phyloP scores from a whole-genome alignment of 2,329 filamentous ascomycete species.

The Teratosphaeriaceae sp. region DNA sequence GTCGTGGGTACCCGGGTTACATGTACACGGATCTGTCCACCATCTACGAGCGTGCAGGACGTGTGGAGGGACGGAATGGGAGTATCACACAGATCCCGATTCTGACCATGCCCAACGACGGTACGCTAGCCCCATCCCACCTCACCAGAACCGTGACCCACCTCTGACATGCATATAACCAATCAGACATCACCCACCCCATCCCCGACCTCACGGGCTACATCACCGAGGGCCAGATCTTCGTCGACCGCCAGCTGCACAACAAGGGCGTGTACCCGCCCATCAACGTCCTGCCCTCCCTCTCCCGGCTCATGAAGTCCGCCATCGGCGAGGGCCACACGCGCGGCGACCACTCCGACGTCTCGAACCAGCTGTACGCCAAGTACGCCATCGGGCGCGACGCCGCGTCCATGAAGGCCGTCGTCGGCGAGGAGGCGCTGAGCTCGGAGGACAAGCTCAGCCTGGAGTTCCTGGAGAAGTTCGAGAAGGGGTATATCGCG shows the following conservation, averaged over 20 bases:
- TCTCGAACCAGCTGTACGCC: conserved; percentile 98
- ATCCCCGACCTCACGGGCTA: conserved; percentile 98
- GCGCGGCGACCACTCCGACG: conserved; percentile 92
- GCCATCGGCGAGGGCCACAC: conserved; percentile 97
- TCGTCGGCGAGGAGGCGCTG: conserved; percentile 95
- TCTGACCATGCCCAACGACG: conserved; percentile 98
- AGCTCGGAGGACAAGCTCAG: conserved; percentile 96
- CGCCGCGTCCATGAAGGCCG: conserved; percentile 97
- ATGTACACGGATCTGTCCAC: conserved; percentile 99
- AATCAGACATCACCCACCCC: conserved; percentile 94
- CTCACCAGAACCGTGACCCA: too few relatives aligned
- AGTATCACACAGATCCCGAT: conserved; percentile 99
- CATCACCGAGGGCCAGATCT: conserved; percentile 98
- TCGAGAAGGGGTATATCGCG: conserved; percentile 88
- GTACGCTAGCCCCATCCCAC: conserved; percentile 32
- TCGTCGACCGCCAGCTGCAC: conserved; percentile 84
- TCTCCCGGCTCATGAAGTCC: conserved; percentile 99
- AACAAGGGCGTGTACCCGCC: conserved; percentile 98
- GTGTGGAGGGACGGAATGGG: conserved; percentile 92
- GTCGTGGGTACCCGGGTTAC: conserved; percentile 99
- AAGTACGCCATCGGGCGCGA: conserved; percentile 99
- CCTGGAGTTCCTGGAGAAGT: conserved; percentile 96
- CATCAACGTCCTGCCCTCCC: conserved; percentile 95
- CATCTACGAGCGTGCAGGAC: conserved; percentile 97
- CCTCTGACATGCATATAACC: too few relatives aligned